Conservation (phyloP, 139 green algal species). For the Nannochloris sp. region DNA sequence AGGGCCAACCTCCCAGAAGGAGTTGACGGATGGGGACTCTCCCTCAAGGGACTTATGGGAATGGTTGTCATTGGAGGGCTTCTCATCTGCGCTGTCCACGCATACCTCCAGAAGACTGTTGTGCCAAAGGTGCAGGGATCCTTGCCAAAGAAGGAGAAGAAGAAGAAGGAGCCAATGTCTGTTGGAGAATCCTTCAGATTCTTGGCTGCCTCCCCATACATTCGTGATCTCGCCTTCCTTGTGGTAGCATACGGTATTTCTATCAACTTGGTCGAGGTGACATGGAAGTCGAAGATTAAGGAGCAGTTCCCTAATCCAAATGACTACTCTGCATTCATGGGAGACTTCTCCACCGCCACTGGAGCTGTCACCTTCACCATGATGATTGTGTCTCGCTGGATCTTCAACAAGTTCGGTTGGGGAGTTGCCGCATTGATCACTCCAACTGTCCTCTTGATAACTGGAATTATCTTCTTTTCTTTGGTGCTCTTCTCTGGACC, state of each 20-base stretch:
- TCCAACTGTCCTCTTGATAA: conserved; percentile 90
- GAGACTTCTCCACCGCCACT: conserved; percentile 65
- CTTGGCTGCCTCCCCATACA: conserved; percentile 89
- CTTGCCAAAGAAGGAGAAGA: conserved; percentile 72
- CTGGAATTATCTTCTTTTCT: conserved; percentile 91
- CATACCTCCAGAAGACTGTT: conserved; percentile 71
- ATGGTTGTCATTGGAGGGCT: conserved; percentile 87
- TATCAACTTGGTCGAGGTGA: conserved; percentile 99
- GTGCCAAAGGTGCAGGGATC: conserved; percentile 47
- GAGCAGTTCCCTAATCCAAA: conserved; percentile 97
- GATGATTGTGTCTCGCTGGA: conserved; percentile 90
- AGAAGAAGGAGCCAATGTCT: conserved; percentile 85
- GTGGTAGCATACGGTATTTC: conserved; percentile 96
- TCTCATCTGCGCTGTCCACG: conserved; percentile 76
- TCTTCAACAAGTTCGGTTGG: conserved; percentile 97
- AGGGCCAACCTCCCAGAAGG: conserved; percentile 78
- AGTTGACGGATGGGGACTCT: conserved; percentile 95
- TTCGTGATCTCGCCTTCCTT: conserved; percentile 89
- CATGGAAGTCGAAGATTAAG: conserved; percentile 99
- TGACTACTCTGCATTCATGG: conserved; percentile 91
- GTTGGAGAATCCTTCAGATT: conserved; percentile 91
- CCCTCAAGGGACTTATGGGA: conserved; percentile 91
- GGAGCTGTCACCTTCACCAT: conserved; percentile 92
- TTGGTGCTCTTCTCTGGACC: conserved; percentile 76
- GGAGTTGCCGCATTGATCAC: conserved; percentile 92